Evolutionary conservation across 1,284 basidiomycete genomes (phyloP).

Genomic region (Apiotrichum gracile): DNA sequence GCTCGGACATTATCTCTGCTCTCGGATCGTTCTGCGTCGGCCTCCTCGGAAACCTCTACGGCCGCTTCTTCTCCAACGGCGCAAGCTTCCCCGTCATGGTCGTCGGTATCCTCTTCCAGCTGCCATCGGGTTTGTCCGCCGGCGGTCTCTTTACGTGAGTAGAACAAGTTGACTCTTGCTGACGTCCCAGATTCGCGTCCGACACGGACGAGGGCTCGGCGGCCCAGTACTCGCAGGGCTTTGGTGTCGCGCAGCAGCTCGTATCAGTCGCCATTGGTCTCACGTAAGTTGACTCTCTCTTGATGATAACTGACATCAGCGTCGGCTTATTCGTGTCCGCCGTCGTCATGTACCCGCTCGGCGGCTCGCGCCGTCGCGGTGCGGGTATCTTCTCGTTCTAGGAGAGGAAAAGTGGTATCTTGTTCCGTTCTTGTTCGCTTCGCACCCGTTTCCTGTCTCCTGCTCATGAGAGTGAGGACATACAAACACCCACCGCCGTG

Average conservation of each 20-base stretch:
- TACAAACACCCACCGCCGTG: too few species aligned
- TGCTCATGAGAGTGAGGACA: too few species aligned
- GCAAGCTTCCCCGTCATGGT: slow-evolving; percentile 46
- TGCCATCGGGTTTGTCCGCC: slow-evolving; percentile 65
- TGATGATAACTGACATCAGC: slow-evolving; percentile 48
- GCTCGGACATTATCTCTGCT: slow-evolving; percentile 67
- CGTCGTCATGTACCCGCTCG: slow-evolving; percentile 50
- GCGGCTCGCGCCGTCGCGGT: slow-evolving; percentile 47
- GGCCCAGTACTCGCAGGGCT: slow-evolving; percentile 49
- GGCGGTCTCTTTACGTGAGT: slow-evolving; percentile 2
- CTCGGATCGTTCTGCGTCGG: slow-evolving; percentile 77
- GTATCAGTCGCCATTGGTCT: slow-evolving; percentile 51
- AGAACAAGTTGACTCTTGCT: too few species aligned
- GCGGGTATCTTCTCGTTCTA: slow-evolving; percentile 48
- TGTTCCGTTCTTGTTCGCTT: too few species aligned
- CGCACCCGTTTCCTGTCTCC: too few species aligned
- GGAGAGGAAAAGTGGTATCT: too few species aligned
- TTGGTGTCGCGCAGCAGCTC: slow-evolving; percentile 48
- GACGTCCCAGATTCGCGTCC: neutral
- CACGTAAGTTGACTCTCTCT: slow-evolving; percentile 46
- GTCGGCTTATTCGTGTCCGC: slow-evolving; percentile 61
- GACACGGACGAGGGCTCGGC: slow-evolving; percentile 2
- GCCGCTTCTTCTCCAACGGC: slow-evolving; percentile 53
- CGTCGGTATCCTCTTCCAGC: slow-evolving; percentile 79
- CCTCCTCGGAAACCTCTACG: slow-evolving; percentile 73